phyloP scores from a whole-genome alignment of 257 asterid genomes.

The Striga asiatica region DNA sequence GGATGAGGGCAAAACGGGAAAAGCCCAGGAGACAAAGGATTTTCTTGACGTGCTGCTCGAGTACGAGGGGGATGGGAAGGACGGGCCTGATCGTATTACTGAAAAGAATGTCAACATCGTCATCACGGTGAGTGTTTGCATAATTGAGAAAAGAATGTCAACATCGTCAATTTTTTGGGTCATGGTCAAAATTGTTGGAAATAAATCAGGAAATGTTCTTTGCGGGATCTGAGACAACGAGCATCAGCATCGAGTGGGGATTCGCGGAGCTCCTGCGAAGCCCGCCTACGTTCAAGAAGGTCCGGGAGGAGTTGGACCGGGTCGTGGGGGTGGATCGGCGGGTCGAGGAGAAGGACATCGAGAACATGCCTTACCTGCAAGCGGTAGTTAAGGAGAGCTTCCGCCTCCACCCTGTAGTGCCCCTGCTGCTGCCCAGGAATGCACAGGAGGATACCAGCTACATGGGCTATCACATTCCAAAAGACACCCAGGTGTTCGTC shows the following conservation, averaged over 20 bases:
- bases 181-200: too few relatives aligned
- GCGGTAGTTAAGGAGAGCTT: constrained; percentile 44
- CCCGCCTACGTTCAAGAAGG: constrained; percentile 30
- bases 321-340: constrained; percentile 19
- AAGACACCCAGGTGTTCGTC: constrained; percentile 38
- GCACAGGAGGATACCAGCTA: constrained; percentile 34
- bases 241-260: constrained; percentile 50
- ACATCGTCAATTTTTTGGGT: too few relatives aligned
- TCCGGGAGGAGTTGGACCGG: constrained; percentile 30
- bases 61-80: constrained; percentile 49
- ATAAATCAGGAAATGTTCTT: constrained; percentile 63
- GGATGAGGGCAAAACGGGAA: constrained; percentile 23
- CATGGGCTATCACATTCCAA: constrained; percentile 37
- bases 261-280: constrained; percentile 44
- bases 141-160: too few relatives aligned
- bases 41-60: constrained; percentile 52
- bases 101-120: constrained; percentile 32
- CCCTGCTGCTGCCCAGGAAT: constrained; percentile 41
- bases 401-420: constrained; percentile 44
- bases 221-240: constrained; percentile 42
- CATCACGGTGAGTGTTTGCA: constrained; percentile 29
- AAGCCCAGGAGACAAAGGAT: constrained; percentile 30
- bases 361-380: constrained; percentile 37
- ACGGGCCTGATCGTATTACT: constrained; percentile 36
- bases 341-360: constrained; percentile 42